Evolutionary conservation across 768 basidiomycete genomes (phyloP).

Genomic region (Cystobasidium onofrii): DNA sequence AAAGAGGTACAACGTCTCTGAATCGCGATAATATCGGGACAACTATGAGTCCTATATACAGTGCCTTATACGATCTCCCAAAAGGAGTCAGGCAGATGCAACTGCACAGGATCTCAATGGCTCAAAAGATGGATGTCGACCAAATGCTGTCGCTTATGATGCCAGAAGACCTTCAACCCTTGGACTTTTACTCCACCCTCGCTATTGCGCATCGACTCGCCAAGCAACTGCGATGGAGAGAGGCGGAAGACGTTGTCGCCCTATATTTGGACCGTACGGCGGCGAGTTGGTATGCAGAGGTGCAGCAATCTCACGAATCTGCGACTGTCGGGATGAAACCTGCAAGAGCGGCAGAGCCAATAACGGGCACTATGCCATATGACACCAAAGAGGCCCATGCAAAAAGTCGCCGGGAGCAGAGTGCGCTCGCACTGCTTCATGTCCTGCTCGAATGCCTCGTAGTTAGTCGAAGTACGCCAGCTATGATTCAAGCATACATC

Average conservation of each 20-base stretch:
- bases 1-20: constrained; percentile 17
- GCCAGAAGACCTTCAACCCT: constrained; percentile 7
- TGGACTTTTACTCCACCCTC: constrained; percentile 14
- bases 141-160: constrained; percentile 23
- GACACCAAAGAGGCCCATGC: not conserved
- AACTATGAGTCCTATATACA: constrained; percentile 11
- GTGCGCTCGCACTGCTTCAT: constrained; percentile 1
- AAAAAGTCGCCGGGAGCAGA: not conserved
- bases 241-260: constrained; percentile 17
- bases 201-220: constrained; percentile 21
- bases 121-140: constrained; percentile 12
- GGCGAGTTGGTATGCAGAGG: not conserved
- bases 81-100: constrained; percentile 8
- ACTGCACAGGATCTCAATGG: not conserved
- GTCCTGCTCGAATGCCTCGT: constrained; percentile 24
- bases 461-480: not conserved
- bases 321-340: too few relatives aligned
- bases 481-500: not conserved
- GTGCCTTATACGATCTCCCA: constrained; percentile 15
- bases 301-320: not conserved
- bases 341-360: too few relatives aligned
- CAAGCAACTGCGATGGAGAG: constrained; percentile 20
- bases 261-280: constrained; percentile 6
- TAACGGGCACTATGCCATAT: not conserved
- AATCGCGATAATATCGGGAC: not conserved